phyloP scores from a whole-genome alignment of 169 alveolate genomes.

The Babesia ovis region DNA sequence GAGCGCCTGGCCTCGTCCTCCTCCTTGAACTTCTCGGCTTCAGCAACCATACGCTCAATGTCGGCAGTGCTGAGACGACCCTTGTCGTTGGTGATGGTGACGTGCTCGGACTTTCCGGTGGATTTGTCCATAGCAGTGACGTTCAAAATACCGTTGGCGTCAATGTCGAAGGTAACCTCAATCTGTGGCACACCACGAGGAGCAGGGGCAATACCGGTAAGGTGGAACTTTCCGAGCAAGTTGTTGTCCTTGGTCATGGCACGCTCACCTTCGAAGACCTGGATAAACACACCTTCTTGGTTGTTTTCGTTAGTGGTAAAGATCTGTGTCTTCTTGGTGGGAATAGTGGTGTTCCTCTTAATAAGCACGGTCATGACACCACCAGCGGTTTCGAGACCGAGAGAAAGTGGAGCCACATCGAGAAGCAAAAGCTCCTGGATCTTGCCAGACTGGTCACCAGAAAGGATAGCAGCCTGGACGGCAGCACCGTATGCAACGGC shows the following conservation, averaged over 20 bases:
- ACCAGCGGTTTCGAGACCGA: conserved; percentile 95
- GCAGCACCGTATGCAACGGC: conserved; percentile 97
- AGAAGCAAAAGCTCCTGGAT: conserved; percentile 88
- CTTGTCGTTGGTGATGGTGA: conserved; percentile 95
- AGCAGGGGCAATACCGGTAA: conserved; percentile 97
- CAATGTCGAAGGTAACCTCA: conserved; percentile 96
- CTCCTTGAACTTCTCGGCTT: conserved; percentile 94
- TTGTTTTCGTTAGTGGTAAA: conserved; percentile 95
- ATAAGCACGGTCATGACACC: conserved; percentile 92
- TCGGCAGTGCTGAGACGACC: conserved; percentile 93
- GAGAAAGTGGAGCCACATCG: conserved; percentile 92
- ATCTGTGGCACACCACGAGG: conserved; percentile 99
- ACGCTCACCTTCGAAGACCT: conserved; percentile 96
- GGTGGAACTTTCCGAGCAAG: conserved; percentile 93
- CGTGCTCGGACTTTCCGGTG: conserved; percentile 91
- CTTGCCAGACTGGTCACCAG: conserved; percentile 89
- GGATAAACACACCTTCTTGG: conserved; percentile 95
- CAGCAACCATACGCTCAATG: conserved; percentile 94
- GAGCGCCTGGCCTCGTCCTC: conserved; percentile 90
- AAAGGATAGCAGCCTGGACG: conserved; percentile 90
- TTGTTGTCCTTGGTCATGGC: conserved; percentile 96
- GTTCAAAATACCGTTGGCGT: conserved; percentile 95
- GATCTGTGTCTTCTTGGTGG: conserved; percentile 91
- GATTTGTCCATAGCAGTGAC: conserved; percentile 95
- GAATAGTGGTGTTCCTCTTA: conserved; percentile 92